phyloP scores from a whole-genome alignment of 495 filamentous ascomycete species.

The Filosporella fistucella region DNA sequence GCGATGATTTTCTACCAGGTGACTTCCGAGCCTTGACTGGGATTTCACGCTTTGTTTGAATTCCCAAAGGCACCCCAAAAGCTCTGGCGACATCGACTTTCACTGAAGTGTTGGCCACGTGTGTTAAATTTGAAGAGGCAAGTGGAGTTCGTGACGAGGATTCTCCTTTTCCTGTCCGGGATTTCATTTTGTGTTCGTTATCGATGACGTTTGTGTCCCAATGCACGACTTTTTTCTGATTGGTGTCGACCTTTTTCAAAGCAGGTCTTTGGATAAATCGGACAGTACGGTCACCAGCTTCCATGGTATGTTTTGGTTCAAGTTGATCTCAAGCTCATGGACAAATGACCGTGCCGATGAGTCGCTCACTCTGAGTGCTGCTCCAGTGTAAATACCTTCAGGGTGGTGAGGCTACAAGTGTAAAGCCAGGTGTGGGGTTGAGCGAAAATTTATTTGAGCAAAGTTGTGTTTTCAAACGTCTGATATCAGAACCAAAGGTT shows the following conservation, averaged over 20 bases:
- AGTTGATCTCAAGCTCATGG: background rate
- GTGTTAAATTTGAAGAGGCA: too few relatives aligned
- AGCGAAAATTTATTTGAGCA: background rate
- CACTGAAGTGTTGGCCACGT: too few relatives aligned
- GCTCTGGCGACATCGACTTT: too few relatives aligned
- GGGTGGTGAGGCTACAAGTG: background rate
- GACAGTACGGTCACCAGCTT: too few relatives aligned
- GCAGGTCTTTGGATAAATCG: background rate
- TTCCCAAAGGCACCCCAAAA: background rate
- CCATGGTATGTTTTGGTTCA: too few relatives aligned
- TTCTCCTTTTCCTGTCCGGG: background rate
- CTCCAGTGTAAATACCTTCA: background rate
- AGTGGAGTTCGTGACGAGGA: background rate
- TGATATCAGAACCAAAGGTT: background rate
- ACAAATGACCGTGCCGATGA: background rate
- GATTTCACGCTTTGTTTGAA: background rate
- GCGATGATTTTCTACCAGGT: too few relatives aligned
- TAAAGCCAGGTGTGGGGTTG: background rate
- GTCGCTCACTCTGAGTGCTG: background rate
- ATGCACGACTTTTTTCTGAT: constrained; percentile 2
- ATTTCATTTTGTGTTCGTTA: background rate
- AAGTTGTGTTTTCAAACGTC: background rate
- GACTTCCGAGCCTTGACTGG: too few relatives aligned
- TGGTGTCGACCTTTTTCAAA: background rate
- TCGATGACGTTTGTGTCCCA: constrained; percentile 12